These are phyloP conservation scores for Coprinopsis sp. DNA, from an alignment of 768 basidiomycete genomes.

Conservation along the genomic window DNA sequence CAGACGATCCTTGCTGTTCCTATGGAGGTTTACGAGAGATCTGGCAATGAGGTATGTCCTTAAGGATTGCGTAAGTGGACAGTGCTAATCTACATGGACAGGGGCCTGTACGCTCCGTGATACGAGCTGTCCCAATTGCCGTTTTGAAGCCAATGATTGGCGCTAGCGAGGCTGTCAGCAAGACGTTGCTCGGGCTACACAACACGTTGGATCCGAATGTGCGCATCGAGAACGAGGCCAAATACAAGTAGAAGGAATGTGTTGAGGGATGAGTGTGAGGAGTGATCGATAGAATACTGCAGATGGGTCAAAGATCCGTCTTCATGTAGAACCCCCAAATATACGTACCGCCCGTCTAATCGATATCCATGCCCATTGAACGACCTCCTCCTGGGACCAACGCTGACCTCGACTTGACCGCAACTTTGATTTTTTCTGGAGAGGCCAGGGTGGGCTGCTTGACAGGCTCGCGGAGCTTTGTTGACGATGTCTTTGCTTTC, in stretches of 20 bases:
- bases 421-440: slow-evolving; percentile 76
- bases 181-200: slow-evolving; percentile 89
- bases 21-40: slow-evolving; percentile 97
- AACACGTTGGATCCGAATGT: slow-evolving; percentile 88
- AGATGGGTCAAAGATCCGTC: too few species aligned
- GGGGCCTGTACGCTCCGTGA: slow-evolving; percentile 91
- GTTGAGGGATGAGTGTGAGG: too few species aligned
- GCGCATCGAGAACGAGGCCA: slow-evolving; percentile 80
- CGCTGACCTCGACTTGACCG: slow-evolving; percentile 60
- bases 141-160: slow-evolving; percentile 98
- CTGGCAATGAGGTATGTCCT: slow-evolving; percentile 71
- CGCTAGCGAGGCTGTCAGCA: slow-evolving; percentile 92
- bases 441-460: slow-evolving; percentile 30
- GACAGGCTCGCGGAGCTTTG: slow-evolving; percentile 66
- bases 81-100: slow-evolving; percentile 26
- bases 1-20: slow-evolving; percentile 98
- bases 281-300: too few species aligned
- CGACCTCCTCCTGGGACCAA: slow-evolving; percentile 80
- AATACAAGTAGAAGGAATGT: slow-evolving; percentile 67
- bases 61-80: slow-evolving; percentile 5
- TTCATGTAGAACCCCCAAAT: too few species aligned
- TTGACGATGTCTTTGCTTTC: slow-evolving; percentile 49
- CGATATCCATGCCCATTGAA: slow-evolving; percentile 89
- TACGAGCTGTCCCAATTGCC: slow-evolving; percentile 95
- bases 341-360: slow-evolving; percentile 44